These are phyloP conservation scores for Dactylonectria estremocensis DNA, from an alignment of 2,329 filamentous ascomycete genomes.

Conservation along the genomic window DNA sequence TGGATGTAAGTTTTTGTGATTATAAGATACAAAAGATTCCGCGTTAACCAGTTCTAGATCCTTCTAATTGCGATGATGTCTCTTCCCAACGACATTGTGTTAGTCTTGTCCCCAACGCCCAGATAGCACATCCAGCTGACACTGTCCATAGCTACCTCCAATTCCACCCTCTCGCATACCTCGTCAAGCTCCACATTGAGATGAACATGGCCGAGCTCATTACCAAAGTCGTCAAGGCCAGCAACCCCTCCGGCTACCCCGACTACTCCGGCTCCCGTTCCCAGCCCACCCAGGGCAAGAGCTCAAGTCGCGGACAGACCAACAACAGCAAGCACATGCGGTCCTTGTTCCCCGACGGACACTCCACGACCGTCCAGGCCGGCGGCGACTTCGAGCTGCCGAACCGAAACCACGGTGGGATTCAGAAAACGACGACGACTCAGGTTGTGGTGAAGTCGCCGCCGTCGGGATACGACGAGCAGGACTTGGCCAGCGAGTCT, in stretches of 20 bases:
- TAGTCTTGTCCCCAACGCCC: conserved; percentile 3
- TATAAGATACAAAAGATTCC: accelerated
- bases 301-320: conserved; percentile 16
- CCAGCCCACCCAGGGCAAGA: conserved; percentile 35
- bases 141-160: conserved; percentile 54
- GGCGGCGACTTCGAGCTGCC: conserved; percentile 44
- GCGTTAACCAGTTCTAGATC: conserved; percentile 36
- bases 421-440: conserved; percentile 47
- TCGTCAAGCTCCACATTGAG: conserved; percentile 69
- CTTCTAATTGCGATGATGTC: conserved; percentile 52
- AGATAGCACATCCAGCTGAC: conserved; percentile 7
- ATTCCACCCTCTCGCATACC: conserved; percentile 67
- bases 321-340: conserved; percentile 28
- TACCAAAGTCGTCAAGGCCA: conserved; percentile 53
- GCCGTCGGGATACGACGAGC: conserved; percentile 40
- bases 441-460: conserved; percentile 44
- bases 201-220: conserved; percentile 69
- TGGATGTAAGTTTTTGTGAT: conserved; percentile 41
- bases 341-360: conserved; percentile 44
- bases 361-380: conserved; percentile 43
- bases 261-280: conserved; percentile 46
- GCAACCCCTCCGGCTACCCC: conserved; percentile 39
- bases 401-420: conserved; percentile 26
- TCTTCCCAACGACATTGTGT: conserved; percentile 50
- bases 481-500: conserved; percentile 39